A percentile compares a stretch with the other conserved stretches of the same genome.
These are phyloP conservation scores for Neoascochyta sp. DNA, from an alignment of 2,329 filamentous ascomycete genomes.

Conservation along the genomic window DNA sequence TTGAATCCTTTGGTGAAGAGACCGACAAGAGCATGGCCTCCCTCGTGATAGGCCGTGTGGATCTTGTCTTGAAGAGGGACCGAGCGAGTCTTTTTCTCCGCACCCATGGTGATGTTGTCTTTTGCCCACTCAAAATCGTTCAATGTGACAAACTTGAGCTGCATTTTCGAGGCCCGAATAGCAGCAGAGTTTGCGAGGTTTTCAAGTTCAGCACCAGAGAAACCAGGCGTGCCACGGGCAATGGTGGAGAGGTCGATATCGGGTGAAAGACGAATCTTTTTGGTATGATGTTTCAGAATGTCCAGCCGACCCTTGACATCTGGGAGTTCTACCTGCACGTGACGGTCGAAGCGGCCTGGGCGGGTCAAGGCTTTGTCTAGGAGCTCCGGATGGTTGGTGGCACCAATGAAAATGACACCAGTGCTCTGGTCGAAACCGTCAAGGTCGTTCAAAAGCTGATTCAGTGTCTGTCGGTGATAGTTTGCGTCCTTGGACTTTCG, in stretches of 20 bases:
- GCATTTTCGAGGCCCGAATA: slow-evolving; percentile 86
- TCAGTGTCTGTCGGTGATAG: slow-evolving; percentile 95
- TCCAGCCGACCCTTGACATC: slow-evolving; percentile 90
- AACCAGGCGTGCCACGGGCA: slow-evolving; percentile 82
- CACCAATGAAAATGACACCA: slow-evolving; percentile 91
- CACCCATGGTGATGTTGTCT: slow-evolving; percentile 96
- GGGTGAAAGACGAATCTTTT: slow-evolving; percentile 75
- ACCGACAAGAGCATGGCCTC: slow-evolving; percentile 86
- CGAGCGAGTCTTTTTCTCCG: slow-evolving; percentile 83
- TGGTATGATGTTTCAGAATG: slow-evolving; percentile 90
- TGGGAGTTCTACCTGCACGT: slow-evolving; percentile 81
- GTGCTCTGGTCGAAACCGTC: slow-evolving; percentile 95
- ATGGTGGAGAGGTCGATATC: slow-evolving; percentile 82
- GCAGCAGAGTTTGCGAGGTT: slow-evolving; percentile 97
- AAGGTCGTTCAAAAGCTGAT: slow-evolving; percentile 92
- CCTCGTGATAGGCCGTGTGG: slow-evolving; percentile 94
- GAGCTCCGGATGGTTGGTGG: slow-evolving; percentile 92
- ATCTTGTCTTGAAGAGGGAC: slow-evolving; percentile 92
- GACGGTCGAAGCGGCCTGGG: slow-evolving; percentile 92
- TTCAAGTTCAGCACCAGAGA: slow-evolving; percentile 92
- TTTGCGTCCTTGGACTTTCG: slow-evolving; percentile 88
- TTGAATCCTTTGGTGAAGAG: slow-evolving; percentile 73
- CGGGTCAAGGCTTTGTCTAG: slow-evolving; percentile 93
- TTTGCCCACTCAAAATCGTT: slow-evolving; percentile 94
- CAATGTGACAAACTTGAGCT: slow-evolving; percentile 69